Percentiles rank a stretch among this genome's conserved stretches.
Conservation (phyloP, 371 early-diverging fungal species). For the Haplosporangium sp. region DNA sequence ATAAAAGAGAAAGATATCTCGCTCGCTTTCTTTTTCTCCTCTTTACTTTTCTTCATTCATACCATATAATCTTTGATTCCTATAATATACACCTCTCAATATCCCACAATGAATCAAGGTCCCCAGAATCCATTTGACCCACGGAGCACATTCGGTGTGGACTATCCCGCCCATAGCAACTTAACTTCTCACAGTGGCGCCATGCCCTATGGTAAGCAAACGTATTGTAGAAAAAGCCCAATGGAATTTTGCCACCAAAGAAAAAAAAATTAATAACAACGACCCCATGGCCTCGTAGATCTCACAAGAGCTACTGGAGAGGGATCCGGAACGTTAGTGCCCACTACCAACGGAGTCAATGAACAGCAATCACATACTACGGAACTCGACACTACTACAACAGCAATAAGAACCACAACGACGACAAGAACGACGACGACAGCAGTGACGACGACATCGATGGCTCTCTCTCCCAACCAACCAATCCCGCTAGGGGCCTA, state of each 20-base stretch:
- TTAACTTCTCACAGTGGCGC: no score
- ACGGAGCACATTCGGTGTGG: constrained; percentile 6
- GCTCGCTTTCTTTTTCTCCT: not conserved
- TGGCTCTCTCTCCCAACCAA: constrained; percentile 16
- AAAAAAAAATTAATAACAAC: no score
- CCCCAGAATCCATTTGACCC: not conserved
- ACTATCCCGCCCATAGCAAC: not conserved
- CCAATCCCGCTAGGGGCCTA: constrained; percentile 44
- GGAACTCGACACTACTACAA: not conserved
- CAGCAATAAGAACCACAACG: not conserved
- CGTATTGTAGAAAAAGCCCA: no score
- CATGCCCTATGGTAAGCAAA: not conserved
- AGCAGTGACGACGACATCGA: not conserved
- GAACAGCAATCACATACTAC: no score
- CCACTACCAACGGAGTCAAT: no score
- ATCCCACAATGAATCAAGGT: no score
- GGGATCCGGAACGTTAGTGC: no score
- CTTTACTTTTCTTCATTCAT: not conserved
- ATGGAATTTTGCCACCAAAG: no score
- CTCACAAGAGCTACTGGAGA: no score
- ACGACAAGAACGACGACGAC: not conserved
- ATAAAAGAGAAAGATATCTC: constrained; percentile 9
- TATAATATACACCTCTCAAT: no score
- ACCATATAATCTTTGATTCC: not conserved
- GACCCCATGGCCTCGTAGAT: no score